Evolutionary conservation across 176 grass and related monocot species (phyloP).

Genomic region (Phyllostachys edulis): DNA sequence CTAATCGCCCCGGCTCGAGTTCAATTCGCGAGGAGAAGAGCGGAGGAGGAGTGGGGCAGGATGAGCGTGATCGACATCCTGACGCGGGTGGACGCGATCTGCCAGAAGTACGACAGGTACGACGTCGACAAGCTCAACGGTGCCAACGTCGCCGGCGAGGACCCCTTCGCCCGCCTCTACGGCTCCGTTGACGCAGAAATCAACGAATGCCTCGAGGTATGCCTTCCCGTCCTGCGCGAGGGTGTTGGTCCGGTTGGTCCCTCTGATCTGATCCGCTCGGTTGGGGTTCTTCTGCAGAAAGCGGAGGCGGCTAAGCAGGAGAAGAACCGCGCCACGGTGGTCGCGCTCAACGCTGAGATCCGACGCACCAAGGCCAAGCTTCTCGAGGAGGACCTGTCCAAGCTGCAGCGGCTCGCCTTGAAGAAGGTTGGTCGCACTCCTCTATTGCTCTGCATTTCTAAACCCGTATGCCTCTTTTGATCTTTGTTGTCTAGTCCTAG

Average conservation of each 20-base stretch:
- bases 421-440: constrained; percentile 63
- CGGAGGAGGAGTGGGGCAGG: not conserved
- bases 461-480: not conserved
- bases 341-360: constrained; percentile 93
- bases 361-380: constrained; percentile 80
- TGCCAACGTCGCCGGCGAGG: constrained; percentile 90
- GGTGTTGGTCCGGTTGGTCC: not conserved
- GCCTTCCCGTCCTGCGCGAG: not conserved
- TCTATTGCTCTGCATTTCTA: not conserved
- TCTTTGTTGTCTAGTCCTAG: not conserved
- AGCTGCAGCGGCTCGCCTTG: constrained; percentile 80
- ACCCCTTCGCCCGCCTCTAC: constrained; percentile 90
- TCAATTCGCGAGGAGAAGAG: not conserved
- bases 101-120: constrained; percentile 97
- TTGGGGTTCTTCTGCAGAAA: constrained; percentile 46
- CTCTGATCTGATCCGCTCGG: constrained; percentile 31
- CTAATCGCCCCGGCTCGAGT: not conserved
- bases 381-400: constrained; percentile 83
- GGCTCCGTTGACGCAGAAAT: constrained; percentile 78
- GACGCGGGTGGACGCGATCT: constrained; percentile 63
- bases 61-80: constrained; percentile 51
- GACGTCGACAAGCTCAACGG: constrained; percentile 83
- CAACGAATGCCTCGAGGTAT: constrained; percentile 68
- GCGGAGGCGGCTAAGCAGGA: constrained; percentile 71
- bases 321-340: constrained; percentile 78